Evolutionary conservation across 148 eudicot genomes (phyloP).

Genomic region (Rhododendron griersonianum): DNA sequence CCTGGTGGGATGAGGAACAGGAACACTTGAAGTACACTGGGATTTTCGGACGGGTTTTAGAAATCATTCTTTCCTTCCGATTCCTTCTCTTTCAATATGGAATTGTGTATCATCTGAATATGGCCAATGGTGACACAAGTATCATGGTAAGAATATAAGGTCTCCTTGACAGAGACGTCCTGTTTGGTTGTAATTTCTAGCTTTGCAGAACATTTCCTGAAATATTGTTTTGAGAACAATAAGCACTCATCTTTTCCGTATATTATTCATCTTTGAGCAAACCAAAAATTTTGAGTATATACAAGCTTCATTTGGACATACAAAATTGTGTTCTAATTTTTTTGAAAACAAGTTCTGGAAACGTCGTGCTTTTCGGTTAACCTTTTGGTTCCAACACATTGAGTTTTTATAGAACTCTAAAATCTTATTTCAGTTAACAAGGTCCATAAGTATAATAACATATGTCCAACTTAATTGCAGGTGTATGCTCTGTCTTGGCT

Average conservation of each 20-base stretch:
- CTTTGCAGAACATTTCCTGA: not conserved
- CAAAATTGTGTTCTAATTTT: not conserved
- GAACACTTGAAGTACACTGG: constrained; percentile 29
- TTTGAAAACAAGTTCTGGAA: not conserved
- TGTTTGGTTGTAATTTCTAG: not conserved
- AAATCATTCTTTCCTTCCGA: constrained; percentile 35
- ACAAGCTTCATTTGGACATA: not conserved
- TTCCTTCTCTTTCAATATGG: constrained; percentile 50
- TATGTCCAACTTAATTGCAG: constrained; percentile 24
- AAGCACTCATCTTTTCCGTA: not conserved
- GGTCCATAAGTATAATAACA: not conserved
- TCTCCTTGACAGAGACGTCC: not conserved
- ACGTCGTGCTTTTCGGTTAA: not conserved
- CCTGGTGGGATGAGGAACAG: constrained; percentile 28
- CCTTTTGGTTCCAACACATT: not conserved
- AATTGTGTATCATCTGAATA: constrained; percentile 40
- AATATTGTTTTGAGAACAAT: not conserved
- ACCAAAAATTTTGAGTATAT: not conserved
- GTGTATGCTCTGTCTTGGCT: constrained; percentile 78
- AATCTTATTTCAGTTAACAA: not conserved
- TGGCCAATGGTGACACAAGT: constrained; percentile 20
- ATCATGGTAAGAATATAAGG: constrained; percentile 1
- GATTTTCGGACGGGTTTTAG: constrained; percentile 22
- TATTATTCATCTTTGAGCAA: not conserved
- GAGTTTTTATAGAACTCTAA: not conserved